Percentiles rank a stretch among this genome's conserved stretches.
phyloP scores from a whole-genome alignment of 2,329 filamentous ascomycete genomes.

The Aspergillus carbonarius region DNA sequence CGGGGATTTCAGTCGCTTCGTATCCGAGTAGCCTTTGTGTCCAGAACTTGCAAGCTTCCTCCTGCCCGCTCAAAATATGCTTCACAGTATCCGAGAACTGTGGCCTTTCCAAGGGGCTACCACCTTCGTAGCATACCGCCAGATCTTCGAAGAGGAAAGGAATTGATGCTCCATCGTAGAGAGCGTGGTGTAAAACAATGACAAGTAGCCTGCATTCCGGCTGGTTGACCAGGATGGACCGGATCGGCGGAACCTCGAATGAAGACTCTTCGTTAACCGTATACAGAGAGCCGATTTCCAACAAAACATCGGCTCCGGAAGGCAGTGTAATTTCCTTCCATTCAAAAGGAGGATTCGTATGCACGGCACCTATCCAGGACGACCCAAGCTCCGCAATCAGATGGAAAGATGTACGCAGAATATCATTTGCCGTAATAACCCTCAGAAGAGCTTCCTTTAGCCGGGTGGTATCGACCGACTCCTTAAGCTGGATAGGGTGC shows the following conservation, averaged over 20 bases:
- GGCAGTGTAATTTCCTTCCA: slow-evolving; percentile 22
- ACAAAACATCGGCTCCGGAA: slow-evolving; percentile 13
- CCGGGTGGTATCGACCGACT: slow-evolving; percentile 43
- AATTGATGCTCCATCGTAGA: slow-evolving; percentile 85
- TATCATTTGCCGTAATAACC: slow-evolving; percentile 54
- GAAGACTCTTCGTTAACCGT: slow-evolving; percentile 19
- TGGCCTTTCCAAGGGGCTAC: slow-evolving; percentile 12
- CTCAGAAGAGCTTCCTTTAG: slow-evolving; percentile 59
- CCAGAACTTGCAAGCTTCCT: slow-evolving; percentile 42
- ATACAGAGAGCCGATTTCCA: slow-evolving; percentile 12
- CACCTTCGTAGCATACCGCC: slow-evolving; percentile 58
- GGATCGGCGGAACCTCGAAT: slow-evolving; percentile 33
- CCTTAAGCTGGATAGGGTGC: slow-evolving; percentile 60
- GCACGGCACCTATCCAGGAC: slow-evolving; percentile 31
- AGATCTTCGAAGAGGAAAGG: slow-evolving; percentile 70
- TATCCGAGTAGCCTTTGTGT: slow-evolving; percentile 22
- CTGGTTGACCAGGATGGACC: slow-evolving; percentile 32
- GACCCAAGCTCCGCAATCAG: slow-evolving; percentile 20
- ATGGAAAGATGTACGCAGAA: slow-evolving; percentile 62
- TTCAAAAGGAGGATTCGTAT: slow-evolving; percentile 18
- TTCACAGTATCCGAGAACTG: slow-evolving; percentile 53
- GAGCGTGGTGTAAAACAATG: slow-evolving; percentile 74
- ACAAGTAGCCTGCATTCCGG: slow-evolving; percentile 41
- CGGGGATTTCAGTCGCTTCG: slow-evolving; percentile 21
- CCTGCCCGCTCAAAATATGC: slow-evolving; percentile 48